Evolutionary conservation across 202 grass and related monocot genomes (phyloP).

Genomic region (Setaria viridis): DNA sequence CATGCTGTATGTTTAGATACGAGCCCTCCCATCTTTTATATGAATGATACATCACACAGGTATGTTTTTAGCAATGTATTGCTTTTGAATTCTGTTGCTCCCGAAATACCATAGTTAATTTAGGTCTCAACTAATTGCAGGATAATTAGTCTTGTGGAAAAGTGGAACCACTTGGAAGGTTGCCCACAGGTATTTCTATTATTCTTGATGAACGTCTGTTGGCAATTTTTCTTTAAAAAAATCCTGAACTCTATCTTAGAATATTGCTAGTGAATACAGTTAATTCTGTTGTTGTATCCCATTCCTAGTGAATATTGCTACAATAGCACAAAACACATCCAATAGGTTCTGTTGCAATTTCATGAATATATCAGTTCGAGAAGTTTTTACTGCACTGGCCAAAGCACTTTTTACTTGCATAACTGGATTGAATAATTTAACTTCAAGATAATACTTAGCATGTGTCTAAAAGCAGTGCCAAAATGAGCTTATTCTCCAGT

Average conservation of each 20-base stretch:
- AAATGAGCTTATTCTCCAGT: not conserved
- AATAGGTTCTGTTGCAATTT: not conserved
- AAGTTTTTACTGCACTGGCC: not conserved
- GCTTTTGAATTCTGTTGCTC: slow-evolving; percentile 20
- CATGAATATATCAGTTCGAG: slow-evolving; percentile 2
- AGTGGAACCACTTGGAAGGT: slow-evolving; percentile 84
- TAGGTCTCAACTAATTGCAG: slow-evolving; percentile 47
- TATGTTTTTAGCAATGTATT: slow-evolving; percentile 20
- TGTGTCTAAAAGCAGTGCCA: not conserved
- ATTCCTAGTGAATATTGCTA: slow-evolving; percentile 9
- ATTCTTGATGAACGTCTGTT: not conserved
- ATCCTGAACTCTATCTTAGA: not conserved
- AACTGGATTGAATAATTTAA: slow-evolving; percentile 13
- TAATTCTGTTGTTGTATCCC: not conserved
- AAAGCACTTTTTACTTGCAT: slow-evolving; percentile 15
- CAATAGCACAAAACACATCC: not conserved
- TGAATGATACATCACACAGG: slow-evolving; percentile 99
- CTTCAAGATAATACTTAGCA: not conserved
- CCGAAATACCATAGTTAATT: slow-evolving; percentile 27
- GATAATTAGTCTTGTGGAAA: slow-evolving; percentile 91
- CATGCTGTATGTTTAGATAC: slow-evolving; percentile 98
- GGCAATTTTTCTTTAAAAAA: not conserved
- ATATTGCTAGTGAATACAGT: not conserved
- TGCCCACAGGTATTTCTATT: slow-evolving; percentile 60
- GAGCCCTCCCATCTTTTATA: slow-evolving; percentile 93